Percentiles rank a stretch among this genome's conserved stretches.
These are phyloP conservation scores for Podila epigama DNA, from an alignment of 192 early-diverging fungal species.

Conservation along the genomic window DNA sequence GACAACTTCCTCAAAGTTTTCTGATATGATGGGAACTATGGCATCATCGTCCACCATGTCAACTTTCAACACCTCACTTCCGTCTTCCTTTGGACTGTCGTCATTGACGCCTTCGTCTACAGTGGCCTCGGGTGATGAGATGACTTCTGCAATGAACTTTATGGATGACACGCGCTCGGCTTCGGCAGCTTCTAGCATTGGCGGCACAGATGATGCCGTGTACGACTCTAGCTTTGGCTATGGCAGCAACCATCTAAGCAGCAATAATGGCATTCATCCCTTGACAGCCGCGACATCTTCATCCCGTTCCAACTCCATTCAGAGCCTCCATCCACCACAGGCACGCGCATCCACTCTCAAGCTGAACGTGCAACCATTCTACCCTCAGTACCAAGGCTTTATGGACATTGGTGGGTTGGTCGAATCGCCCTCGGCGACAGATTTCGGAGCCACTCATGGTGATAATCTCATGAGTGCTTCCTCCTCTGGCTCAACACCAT, in stretches of 20 bases:
- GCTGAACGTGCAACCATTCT: slow-evolving; percentile 4
- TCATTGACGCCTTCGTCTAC: slow-evolving; percentile 5
- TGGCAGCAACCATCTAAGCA: background rate
- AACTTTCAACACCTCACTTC: background rate
- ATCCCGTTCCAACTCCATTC: slow-evolving; percentile 30
- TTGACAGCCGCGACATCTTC: background rate
- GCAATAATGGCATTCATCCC: background rate
- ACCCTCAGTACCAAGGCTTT: slow-evolving; percentile 36
- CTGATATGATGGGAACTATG: background rate
- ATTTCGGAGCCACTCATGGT: background rate
- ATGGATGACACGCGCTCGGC: background rate
- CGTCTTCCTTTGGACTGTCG: no score
- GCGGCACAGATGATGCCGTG: slow-evolving; percentile 12
- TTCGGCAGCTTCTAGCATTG: background rate
- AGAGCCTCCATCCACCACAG: slow-evolving; percentile 14
- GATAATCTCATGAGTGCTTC: background rate
- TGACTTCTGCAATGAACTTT: background rate
- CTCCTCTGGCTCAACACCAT: background rate
- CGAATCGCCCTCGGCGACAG: slow-evolving; percentile 26
- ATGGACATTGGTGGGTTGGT: slow-evolving; percentile 23
- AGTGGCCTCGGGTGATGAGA: slow-evolving; percentile 4
- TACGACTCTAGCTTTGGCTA: slow-evolving; percentile 14
- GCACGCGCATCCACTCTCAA: slow-evolving; percentile 10
- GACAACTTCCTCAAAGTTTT: background rate
- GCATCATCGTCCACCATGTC: background rate